Evolutionary conservation across 129 eudicot genomes (phyloP).

Genomic region (Flaveria trinervia): DNA sequence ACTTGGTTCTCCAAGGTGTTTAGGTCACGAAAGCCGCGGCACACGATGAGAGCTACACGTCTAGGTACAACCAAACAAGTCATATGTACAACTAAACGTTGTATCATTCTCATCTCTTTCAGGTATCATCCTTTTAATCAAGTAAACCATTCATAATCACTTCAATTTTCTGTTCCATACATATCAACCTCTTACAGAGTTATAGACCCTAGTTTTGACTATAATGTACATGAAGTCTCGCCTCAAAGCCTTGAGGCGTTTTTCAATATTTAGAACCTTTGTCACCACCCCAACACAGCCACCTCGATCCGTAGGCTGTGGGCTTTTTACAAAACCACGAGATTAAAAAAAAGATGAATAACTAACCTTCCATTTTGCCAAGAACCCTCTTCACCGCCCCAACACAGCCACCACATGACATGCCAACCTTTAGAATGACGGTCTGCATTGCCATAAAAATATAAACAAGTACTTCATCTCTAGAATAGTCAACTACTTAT

Average conservation of each 20-base stretch:
- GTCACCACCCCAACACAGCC: no score
- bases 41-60: not conserved
- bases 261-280: not conserved
- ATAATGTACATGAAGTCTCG: no score
- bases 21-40: not conserved
- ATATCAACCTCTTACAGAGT: no score
- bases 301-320: not conserved
- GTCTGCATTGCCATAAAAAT: constrained; percentile 56
- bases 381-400: constrained; percentile 92
- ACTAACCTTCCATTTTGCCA: constrained; percentile 91
- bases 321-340: not conserved
- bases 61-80: no score
- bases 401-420: constrained; percentile 95
- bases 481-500: not conserved
- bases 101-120: no score
- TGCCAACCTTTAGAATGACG: constrained; percentile 90
- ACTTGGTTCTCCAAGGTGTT: not conserved
- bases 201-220: no score
- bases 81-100: no score
- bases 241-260: not conserved
- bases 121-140: no score
- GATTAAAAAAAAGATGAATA: not conserved
- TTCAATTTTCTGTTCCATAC: no score
- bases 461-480: constrained; percentile 10
- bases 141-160: no score